Conservation (phyloP, 345 rosid species). For the Carallia pectinifolia region DNA sequence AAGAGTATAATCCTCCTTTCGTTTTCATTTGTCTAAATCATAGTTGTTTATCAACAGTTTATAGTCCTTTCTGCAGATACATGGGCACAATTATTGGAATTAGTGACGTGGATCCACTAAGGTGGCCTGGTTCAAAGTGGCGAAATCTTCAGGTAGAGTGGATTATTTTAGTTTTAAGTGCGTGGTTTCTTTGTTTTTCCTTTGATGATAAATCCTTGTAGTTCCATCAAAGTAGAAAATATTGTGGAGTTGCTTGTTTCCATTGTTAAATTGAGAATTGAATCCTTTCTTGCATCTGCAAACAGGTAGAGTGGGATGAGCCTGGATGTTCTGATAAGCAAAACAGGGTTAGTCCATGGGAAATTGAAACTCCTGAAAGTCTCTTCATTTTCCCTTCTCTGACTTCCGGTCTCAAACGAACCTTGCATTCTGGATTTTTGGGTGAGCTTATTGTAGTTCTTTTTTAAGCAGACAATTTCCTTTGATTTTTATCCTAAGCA, state of each 20-base stretch:
- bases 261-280: neutral
- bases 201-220: neutral
- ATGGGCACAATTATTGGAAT: slow-evolving; percentile 95
- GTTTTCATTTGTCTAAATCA: neutral
- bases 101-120: slow-evolving; percentile 81
- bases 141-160: slow-evolving; percentile 85
- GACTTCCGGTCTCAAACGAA: slow-evolving; percentile 86
- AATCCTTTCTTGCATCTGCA: neutral
- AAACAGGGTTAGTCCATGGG: slow-evolving; percentile 95
- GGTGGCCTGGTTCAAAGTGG: slow-evolving; percentile 99
- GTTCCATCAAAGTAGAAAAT: neutral
- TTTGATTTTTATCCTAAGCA: neutral
- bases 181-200: neutral
- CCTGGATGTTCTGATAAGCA: slow-evolving; percentile 92
- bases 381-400: slow-evolving; percentile 93
- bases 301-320: slow-evolving; percentile 98
- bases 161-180: neutral
- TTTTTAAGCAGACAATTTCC: neutral
- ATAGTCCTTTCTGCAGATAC: slow-evolving; percentile 47
- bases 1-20: no score
- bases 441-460: slow-evolving; percentile 39
- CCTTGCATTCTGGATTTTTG: slow-evolving; percentile 58
- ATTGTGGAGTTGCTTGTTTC: neutral
- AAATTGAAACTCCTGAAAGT: slow-evolving; percentile 97
- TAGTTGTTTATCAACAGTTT: neutral